These are phyloP conservation scores for Boletellus sp. DNA, from an alignment of 1,284 basidiomycete species.

Conservation along the genomic window DNA sequence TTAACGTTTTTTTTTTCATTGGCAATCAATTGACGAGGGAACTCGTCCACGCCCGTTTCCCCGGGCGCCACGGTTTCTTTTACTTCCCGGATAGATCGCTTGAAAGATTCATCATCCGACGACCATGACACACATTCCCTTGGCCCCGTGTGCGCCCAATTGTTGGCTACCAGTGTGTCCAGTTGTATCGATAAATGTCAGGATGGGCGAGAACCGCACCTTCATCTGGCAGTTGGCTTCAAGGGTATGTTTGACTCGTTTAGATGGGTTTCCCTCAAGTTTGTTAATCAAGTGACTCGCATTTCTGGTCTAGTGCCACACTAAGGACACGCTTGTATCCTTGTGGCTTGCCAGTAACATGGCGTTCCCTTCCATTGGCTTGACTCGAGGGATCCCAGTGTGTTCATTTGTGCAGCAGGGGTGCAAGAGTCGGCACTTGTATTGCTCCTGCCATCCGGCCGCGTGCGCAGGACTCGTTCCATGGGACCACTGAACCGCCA, in stretches of 20 bases:
- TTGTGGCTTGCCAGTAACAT: not conserved
- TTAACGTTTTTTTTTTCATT: conserved; percentile 11
- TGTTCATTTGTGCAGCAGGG: conserved; percentile 2
- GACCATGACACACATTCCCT: conserved; percentile 14
- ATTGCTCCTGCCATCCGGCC: not conserved
- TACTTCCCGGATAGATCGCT: conserved; percentile 4
- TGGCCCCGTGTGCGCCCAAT: not conserved
- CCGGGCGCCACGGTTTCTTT: conserved; percentile 31
- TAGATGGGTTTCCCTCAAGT: not conserved
- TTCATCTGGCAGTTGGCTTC: conserved; percentile 3
- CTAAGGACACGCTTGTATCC: conserved; percentile 5
- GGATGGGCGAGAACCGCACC: conserved; percentile 3
- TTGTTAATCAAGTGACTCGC: conserved; percentile 9
- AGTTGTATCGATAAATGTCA: not conserved
- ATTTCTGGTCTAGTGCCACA: conserved; percentile 11
- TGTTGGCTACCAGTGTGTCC: conserved; percentile 13
- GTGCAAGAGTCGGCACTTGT: not conserved
- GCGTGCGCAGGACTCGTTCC: conserved; percentile 2
- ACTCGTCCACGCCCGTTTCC: conserved; percentile 31
- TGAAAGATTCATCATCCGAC: not conserved
- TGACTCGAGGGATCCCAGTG: not conserved
- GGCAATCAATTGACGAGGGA: conserved; percentile 29
- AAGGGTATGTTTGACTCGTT: not conserved
- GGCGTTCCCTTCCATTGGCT: not conserved
- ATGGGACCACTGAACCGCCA: not conserved